Evolutionary conservation across 441 rosid genomes (phyloP), one percentile per base, ranked within the genome.

Genomic region (Geranium incanum): DNA sequence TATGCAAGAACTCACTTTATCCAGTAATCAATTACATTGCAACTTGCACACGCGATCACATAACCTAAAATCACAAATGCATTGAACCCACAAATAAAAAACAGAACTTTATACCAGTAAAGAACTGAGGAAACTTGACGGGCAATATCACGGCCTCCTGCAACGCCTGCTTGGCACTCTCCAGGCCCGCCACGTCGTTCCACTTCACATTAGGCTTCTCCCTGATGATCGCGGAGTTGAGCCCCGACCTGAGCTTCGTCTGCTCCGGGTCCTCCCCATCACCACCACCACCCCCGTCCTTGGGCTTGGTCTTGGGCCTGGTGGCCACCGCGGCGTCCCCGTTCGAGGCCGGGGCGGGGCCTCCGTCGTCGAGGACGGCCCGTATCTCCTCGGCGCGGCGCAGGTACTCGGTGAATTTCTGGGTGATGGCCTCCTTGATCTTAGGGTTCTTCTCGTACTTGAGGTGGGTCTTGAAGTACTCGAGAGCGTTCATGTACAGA

Each of bases 371-470:
- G 11, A 95, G 86, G 43, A 95, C 97, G 13, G 92, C 89, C 5
- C 97, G 89, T 86, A 95, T 92, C 93, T 95, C 99, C 86, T 95
- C 97, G 0, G 99, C 99, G 5, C 99, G 90, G 18, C 96, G 96
- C n/a, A 95, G 89, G 79, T 95, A 95, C 83, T 92, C 99, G 19
- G 95, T 95, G 85, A 92, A 92, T 81, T 95, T 95, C 81, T 82
- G 87, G 52, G 97, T 95, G 41, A 95, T 95, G 0, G 97, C 97
- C 71, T 95, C 97, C 68, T 83, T 80, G 74, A 95, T 95, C 78
- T 95, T 92, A 23, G 92, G 94, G 83, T 95, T 95, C 84, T 88
- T 95, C 89, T 92, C 99, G 84, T 95, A 95, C 85, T 95, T 95
- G 80, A 95, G 81, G 77, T 95, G 99, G 78, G 99, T 92, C 76